Evolutionary conservation across 2,329 filamentous ascomycete genomes (phyloP).

Genomic region (Calonectria pteridis): DNA sequence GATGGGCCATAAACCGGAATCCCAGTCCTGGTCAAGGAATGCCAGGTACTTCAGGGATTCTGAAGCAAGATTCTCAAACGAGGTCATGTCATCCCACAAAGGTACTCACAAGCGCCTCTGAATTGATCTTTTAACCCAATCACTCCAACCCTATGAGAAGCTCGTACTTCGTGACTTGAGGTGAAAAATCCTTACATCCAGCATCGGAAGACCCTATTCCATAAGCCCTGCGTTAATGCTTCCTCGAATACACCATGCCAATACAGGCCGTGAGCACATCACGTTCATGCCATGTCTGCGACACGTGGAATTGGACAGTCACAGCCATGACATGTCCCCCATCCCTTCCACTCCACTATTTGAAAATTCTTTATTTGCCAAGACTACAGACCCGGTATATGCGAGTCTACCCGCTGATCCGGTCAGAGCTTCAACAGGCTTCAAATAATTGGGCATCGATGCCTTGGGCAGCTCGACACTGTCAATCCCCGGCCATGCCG

Average conservation of each 20-base stretch:
- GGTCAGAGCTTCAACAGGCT: neutral
- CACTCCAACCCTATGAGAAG: no score
- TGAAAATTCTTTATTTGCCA: slow-evolving; percentile 19
- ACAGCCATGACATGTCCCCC: slow-evolving; percentile 15
- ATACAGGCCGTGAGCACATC: slow-evolving; percentile 28
- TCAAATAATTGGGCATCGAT: neutral
- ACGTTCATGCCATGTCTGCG: slow-evolving; percentile 17
- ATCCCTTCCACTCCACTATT: slow-evolving; percentile 29
- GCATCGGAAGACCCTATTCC: no score
- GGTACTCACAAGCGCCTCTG: no score
- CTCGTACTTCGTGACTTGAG: no score
- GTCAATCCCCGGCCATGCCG: neutral
- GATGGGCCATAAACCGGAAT: neutral
- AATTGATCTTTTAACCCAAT: no score
- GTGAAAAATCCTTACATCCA: no score
- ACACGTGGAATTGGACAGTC: slow-evolving; percentile 7
- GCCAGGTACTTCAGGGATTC: neutral
- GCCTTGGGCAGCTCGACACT: neutral
- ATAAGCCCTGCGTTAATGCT: no score
- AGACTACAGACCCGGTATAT: neutral
- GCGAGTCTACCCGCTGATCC: slow-evolving; percentile 10
- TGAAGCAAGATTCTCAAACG: slow-evolving; percentile 12
- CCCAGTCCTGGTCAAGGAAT: slow-evolving; percentile 8
- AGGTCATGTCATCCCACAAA: slow-evolving; percentile 5
- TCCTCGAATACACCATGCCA: no score